Evolutionary conservation across 202 grass and related monocot genomes (phyloP).

Genomic region (Miscanthus sacchariflorus): DNA sequence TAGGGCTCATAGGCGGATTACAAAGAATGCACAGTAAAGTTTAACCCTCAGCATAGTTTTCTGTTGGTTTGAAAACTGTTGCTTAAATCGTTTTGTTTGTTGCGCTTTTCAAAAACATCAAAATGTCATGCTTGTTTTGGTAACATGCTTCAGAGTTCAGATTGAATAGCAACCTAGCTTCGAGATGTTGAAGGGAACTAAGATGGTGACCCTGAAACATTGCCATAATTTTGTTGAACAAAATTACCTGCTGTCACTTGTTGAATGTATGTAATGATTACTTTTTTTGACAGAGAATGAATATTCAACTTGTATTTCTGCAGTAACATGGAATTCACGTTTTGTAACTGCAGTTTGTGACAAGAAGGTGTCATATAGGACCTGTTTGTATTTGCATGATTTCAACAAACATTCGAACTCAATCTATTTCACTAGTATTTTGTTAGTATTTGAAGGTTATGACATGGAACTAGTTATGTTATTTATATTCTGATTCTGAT

Average conservation of each 20-base stretch:
- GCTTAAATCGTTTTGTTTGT: neutral
- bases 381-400: neutral
- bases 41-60: neutral
- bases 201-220: neutral
- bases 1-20: slow-evolving; percentile 11
- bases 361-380: neutral
- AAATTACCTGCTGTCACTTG: neutral
- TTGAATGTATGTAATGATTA: neutral
- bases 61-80: neutral
- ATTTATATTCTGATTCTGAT: neutral
- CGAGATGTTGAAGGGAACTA: neutral
- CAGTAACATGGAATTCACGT: neutral
- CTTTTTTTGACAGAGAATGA: neutral
- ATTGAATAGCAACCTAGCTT: slow-evolving; percentile 12
- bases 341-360: neutral
- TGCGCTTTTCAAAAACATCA: neutral
- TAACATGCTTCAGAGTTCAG: neutral
- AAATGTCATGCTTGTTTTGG: neutral
- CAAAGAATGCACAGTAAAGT: neutral
- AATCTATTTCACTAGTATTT: neutral
- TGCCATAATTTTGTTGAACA: neutral
- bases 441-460: neutral
- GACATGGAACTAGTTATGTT: neutral
- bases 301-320: slow-evolving; percentile 1
- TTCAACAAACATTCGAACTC: neutral